Percentiles rank a stretch among this genome's conserved stretches.
Conservation (phyloP, 352 stramenopile genomes). For the Globisporangium radiosum region DNA sequence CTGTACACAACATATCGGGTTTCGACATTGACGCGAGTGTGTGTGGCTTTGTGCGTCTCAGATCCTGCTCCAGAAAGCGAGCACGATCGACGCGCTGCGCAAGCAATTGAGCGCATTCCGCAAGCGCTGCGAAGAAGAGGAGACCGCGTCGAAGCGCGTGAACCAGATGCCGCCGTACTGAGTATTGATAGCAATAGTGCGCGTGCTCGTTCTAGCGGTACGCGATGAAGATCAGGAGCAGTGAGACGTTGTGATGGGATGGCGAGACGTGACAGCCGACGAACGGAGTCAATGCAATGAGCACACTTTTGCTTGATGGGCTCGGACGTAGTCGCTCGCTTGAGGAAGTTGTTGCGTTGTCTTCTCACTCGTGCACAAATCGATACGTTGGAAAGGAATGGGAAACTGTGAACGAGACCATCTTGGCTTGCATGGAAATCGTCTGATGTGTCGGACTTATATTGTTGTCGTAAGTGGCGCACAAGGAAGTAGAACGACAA, state of each 20-base stretch:
- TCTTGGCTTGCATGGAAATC: no score
- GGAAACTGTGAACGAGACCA: no score
- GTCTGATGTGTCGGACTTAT: no score
- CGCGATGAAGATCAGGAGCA: not conserved
- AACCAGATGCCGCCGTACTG: conserved; percentile 16
- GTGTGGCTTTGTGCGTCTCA: conserved; percentile 9
- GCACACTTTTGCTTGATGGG: no score
- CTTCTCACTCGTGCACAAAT: no score
- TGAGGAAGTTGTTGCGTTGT: no score
- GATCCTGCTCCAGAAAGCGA: conserved; percentile 91
- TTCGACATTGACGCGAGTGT: not conserved
- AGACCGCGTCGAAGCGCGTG: conserved; percentile 55
- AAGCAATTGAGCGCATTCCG: conserved; percentile 82
- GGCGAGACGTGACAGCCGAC: not conserved
- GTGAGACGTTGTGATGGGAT: not conserved
- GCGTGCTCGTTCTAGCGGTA: no score
- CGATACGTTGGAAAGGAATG: no score
- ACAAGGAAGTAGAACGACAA: no score
- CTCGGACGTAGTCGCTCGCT: no score
- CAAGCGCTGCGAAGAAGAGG: conserved; percentile 75
- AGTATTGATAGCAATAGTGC: conserved; percentile 13
- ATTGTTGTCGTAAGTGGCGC: no score
- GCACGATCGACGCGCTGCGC: conserved; percentile 81
- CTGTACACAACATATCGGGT: not conserved
- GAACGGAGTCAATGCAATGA: no score